Evolutionary conservation across 768 basidiomycete genomes (phyloP).

Genomic region (Paxillus ammoniavirescens): DNA sequence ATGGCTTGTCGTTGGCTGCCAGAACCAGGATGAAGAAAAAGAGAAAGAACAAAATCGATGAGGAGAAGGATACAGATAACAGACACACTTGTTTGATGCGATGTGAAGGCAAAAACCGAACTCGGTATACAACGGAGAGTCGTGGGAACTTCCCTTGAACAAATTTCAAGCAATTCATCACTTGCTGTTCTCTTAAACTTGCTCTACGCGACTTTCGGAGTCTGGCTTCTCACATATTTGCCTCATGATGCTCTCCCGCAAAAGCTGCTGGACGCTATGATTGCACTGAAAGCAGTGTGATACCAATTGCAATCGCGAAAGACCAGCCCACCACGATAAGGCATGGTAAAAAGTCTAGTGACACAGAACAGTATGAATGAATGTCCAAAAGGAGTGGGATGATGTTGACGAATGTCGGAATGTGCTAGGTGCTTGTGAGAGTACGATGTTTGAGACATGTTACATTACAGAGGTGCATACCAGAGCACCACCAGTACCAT

Average conservation of each 20-base stretch:
- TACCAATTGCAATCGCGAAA: neutral
- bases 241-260: too few species aligned
- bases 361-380: neutral
- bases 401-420: neutral
- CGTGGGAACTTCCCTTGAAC: conserved; percentile 25
- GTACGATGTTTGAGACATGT: neutral
- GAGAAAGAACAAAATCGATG: conserved; percentile 32
- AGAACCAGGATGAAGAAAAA: conserved; percentile 18
- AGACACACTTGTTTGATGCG: conserved; percentile 30
- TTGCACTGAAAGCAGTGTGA: neutral
- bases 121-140: conserved; percentile 24
- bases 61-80: conserved; percentile 33
- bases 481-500: neutral
- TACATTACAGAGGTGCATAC: neutral
- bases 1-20: conserved; percentile 21
- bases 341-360: neutral
- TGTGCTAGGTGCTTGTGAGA: too few species aligned
- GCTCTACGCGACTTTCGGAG: too few species aligned
- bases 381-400: neutral
- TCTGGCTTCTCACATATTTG: too few species aligned
- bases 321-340: too few species aligned
- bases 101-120: conserved; percentile 33
- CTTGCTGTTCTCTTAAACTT: too few species aligned
- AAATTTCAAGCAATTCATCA: too few species aligned
- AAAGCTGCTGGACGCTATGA: too few species aligned